Base-by-base conservation (phyloP, 148 eudicot genomes). In the Simmondsia chinensis region DNA sequence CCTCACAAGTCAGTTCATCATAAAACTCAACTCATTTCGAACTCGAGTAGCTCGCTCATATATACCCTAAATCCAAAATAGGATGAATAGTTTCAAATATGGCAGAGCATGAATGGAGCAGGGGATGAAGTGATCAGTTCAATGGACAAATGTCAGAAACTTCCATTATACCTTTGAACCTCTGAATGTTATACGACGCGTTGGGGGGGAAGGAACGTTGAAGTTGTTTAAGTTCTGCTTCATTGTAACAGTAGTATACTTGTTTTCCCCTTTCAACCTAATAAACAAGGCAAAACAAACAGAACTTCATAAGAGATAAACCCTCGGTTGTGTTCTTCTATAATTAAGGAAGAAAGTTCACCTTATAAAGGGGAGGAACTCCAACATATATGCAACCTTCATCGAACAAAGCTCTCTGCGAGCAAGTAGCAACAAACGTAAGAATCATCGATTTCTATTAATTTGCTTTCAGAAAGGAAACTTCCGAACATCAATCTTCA, bases 361-460 rank as follows among this genome's bases (percentile, higher is more conserved):
- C 97, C 97, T 91, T 91, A 62, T 82, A 91, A 9, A 91, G 64
- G 41, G 97, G 97, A 28, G 97, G 97, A 47, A 91, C 95, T 7
- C 97, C 97, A 71, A 91, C 97, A 68, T 91, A 91, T 33, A 91
- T 85, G 72, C 61, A 82, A 43, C 97, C 94, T 60, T 61, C 86
- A 56, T 91, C 97, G 53, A 91, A 85, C 51, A 91, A 74, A 63
- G 94, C 85, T 65, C 69, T 91, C 97, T 91, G 82, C 76, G 77
- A 62, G 29, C 39, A 60, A 48, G 10, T 19, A 9, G 40, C n/a
- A 34, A 42, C 29, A 9, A 10, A 12, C 15, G 35, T 4, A 25
- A 40, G 4, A 47, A 5, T n/a, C n/a, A n/a, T n/a, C n/a, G 29
- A 28, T 30, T 9, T 26, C 10, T 42, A 13, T 7, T 19, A 9